Percentiles rank a stretch among this genome's conserved stretches.
Conservation (phyloP, 305 asterid genomes). For the Fraxinus ornus region DNA sequence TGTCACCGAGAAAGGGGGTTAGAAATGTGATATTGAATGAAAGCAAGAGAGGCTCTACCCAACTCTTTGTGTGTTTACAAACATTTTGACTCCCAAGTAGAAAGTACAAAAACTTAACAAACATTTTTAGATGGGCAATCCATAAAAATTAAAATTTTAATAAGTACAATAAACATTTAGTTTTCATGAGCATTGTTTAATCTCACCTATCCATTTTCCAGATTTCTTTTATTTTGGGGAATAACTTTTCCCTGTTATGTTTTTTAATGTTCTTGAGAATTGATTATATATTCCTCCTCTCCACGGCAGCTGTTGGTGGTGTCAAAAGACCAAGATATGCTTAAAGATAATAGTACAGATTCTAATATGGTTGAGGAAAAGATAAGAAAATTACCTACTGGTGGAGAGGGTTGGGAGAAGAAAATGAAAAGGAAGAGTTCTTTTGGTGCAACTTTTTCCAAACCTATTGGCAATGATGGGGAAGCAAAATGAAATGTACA, state of each 20-base stretch:
- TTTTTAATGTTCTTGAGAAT: constrained; percentile 2
- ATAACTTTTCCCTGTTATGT: constrained; percentile 11
- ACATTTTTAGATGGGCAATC: not conserved
- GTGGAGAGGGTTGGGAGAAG: constrained; percentile 97
- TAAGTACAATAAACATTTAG: constrained; percentile 9
- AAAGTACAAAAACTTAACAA: not conserved
- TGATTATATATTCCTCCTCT: constrained; percentile 6
- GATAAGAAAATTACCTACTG: constrained; percentile 81
- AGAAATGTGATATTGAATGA: not conserved
- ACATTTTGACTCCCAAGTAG: not conserved
- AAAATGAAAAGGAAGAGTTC: constrained; percentile 96
- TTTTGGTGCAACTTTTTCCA: constrained; percentile 70
- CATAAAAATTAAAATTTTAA: constrained; percentile 6
- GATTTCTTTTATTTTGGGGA: constrained; percentile 1
- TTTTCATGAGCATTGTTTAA: not conserved
- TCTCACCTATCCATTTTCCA: not conserved
- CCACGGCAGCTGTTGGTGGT: constrained; percentile 57
- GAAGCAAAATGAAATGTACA: constrained; percentile 64
- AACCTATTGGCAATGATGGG: constrained; percentile 69
- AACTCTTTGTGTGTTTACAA: not conserved
- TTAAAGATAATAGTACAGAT: constrained; percentile 57
- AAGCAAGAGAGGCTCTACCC: not conserved
- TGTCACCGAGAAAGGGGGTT: constrained; percentile 9
- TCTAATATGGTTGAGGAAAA: constrained; percentile 71
- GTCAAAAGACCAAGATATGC: constrained; percentile 68